Base-by-base conservation (phyloP, 441 rosid genomes). In the Pelargonium myrrhifolium region DNA sequence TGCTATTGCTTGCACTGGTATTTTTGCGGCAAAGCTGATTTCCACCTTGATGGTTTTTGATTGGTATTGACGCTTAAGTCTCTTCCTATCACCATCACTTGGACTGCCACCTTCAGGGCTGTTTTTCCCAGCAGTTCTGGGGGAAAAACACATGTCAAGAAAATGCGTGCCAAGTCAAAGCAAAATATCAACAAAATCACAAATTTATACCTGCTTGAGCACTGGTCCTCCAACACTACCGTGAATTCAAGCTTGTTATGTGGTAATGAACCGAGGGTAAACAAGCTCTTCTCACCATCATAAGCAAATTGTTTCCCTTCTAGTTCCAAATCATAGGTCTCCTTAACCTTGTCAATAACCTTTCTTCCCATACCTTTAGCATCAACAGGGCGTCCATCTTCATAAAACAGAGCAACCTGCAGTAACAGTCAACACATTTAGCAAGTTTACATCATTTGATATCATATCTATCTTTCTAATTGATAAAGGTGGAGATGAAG, bases 231-330 rank as follows among this genome's bases (percentile, higher is more conserved):
- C 89, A 77, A 83, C 89, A 65, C 82, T 18, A 84, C 84, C n/a
- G 73, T 77, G 71, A 84, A 86, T 72, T 84, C 85, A 0, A 77
- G 83, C 62, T 86, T 86, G 75, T 84, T 84, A 40, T 70, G 75
- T 8, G 86, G 85, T 6, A 86, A 86, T 4, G 86, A 61, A 26
- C 90, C 88, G 66, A 80, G 69, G 4, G 88, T 82, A 58, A 86
- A 86, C 68, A 86, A 65, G 61, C 88, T 86, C 65, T 86, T 84
- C 65, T 84, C 90, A 3, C 90, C 90, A 21, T 86, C 87, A 59
- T 86, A 86, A 10, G 90, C 90, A 64, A 86, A 82, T 2, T 82
- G 73, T 65, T 86, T 86, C 4, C 74, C 78, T 1, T 65, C 82
- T 64, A 87, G 68, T 6, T 83, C 83, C 14, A 43, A 62, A 22